A percentile compares a stretch with the other conserved stretches of the same genome.
phyloP scores from a whole-genome alignment of 108 stramenopile species.

The Discostella stelligeroides region DNA sequence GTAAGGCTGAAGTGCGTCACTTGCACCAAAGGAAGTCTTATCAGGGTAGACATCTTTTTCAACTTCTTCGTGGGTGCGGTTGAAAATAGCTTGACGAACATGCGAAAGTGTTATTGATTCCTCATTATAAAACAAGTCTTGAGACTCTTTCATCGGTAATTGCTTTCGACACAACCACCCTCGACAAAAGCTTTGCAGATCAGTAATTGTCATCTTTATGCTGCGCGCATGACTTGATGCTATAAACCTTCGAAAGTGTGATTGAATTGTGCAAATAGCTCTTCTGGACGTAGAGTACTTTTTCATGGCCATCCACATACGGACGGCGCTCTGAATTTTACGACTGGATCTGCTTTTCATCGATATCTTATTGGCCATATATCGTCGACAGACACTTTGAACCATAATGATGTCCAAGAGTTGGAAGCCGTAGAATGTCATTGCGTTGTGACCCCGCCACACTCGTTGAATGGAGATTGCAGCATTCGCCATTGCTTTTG shows the following conservation, averaged over 20 bases:
- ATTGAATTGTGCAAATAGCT: slow-evolving; percentile 1
- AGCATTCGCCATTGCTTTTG: background rate
- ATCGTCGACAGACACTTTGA: slow-evolving; percentile 21
- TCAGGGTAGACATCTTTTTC: too few relatives aligned
- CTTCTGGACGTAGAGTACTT: background rate
- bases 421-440: slow-evolving; percentile 40
- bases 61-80: too few relatives aligned
- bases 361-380: slow-evolving; percentile 2
- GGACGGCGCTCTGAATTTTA: slow-evolving; percentile 23
- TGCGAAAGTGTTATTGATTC: background rate
- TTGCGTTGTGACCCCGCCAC: slow-evolving; percentile 49
- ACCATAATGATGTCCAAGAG: slow-evolving; percentile 54
- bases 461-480: slow-evolving; percentile 41
- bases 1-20: background rate
- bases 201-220: background rate
- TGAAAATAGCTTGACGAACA: too few relatives aligned
- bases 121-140: background rate
- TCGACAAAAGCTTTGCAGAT: slow-evolving; percentile 1
- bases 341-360: background rate
- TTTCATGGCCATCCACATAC: slow-evolving; percentile 32
- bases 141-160: background rate
- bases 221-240: slow-evolving; percentile 9
- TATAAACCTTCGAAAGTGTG: slow-evolving; percentile 5
- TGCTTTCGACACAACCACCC: slow-evolving; percentile 10
- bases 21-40: too few relatives aligned